Evolutionary conservation across 2,329 filamentous ascomycete genomes (phyloP).

Genomic region (Monosporascus sp.): DNA sequence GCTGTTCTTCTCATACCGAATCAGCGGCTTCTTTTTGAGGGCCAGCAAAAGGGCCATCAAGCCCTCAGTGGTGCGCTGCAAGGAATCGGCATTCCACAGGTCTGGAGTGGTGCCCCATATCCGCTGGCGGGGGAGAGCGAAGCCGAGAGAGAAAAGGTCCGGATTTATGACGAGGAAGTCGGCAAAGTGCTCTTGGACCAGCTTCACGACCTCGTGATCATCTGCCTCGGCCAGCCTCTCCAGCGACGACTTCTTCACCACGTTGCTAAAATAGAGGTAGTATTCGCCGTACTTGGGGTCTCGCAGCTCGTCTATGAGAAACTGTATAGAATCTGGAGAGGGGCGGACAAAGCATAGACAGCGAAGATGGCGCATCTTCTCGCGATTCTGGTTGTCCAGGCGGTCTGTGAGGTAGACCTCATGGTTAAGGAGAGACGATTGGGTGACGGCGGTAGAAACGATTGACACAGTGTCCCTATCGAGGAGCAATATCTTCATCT

Average conservation of each 20-base stretch:
- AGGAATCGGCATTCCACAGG: conserved; percentile 81
- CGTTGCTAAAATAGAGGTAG: conserved; percentile 94
- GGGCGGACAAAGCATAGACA: conserved; percentile 92
- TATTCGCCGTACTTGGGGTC: conserved; percentile 98
- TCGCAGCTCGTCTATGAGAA: conserved; percentile 88
- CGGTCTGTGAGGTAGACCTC: conserved; percentile 98
- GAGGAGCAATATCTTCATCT: conserved; percentile 97
- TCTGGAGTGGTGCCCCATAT: conserved; percentile 81
- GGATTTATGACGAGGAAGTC: conserved; percentile 95
- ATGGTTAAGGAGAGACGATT: conserved; percentile 89
- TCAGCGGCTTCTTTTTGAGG: conserved; percentile 93
- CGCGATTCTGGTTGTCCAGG: conserved; percentile 79
- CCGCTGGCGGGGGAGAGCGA: conserved; percentile 65
- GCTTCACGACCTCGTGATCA: conserved; percentile 92
- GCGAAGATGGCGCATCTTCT: conserved; percentile 96
- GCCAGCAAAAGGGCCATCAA: conserved; percentile 78
- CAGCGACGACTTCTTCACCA: conserved; percentile 91
- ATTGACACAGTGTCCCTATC: conserved; percentile 93
- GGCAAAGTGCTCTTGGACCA: conserved; percentile 92
- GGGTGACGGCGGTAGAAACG: conserved; percentile 90
- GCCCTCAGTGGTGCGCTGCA: conserved; percentile 83
- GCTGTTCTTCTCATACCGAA: conserved; percentile 90
- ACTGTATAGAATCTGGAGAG: conserved; percentile 86
- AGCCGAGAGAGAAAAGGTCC: conserved; percentile 78
- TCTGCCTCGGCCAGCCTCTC: conserved; percentile 94